These are phyloP conservation scores for Penicilliopsis zonata DNA, from an alignment of 495 filamentous ascomycete species.

Conservation along the genomic window DNA sequence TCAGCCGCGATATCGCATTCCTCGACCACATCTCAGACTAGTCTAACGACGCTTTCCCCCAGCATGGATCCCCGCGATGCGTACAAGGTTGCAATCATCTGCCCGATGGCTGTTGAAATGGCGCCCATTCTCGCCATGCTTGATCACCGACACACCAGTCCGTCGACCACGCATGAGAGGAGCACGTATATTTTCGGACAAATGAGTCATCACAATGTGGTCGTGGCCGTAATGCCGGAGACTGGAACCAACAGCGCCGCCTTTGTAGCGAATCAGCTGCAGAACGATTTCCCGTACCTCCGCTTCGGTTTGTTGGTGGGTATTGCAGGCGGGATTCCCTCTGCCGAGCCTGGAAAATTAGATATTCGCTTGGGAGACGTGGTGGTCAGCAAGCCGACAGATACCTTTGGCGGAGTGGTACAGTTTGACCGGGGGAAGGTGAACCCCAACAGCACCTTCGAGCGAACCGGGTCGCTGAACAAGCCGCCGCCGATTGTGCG, in stretches of 20 bases:
- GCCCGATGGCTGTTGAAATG: slow-evolving; percentile 20
- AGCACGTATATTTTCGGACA: slow-evolving; percentile 23
- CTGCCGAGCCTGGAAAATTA: neutral
- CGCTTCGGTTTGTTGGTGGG: slow-evolving; percentile 20
- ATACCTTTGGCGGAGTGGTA: slow-evolving; percentile 13
- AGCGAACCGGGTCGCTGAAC: slow-evolving; percentile 20
- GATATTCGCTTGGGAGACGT: slow-evolving; percentile 26
- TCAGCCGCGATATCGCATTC: no score
- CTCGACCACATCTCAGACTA: no score
- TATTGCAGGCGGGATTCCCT: slow-evolving; percentile 23
- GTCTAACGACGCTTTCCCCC: no score
- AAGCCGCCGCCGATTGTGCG: slow-evolving; percentile 16
- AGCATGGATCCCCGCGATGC: slow-evolving; percentile 9
- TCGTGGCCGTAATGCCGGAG: slow-evolving; percentile 17
- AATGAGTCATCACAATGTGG: slow-evolving; percentile 18
- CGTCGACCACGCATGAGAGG: slow-evolving; percentile 7
- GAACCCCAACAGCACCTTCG: slow-evolving; percentile 10
- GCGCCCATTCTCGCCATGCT: slow-evolving; percentile 17
- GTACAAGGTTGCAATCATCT: slow-evolving; percentile 25
- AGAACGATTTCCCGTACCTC: slow-evolving; percentile 10
- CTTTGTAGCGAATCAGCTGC: slow-evolving; percentile 11
- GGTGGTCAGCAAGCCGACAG: slow-evolving; percentile 20
- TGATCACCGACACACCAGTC: slow-evolving; percentile 12
- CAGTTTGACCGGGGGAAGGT: slow-evolving; percentile 30
- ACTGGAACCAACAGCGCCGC: slow-evolving; percentile 17